Base-by-base conservation (phyloP, 345 rosid species). In the Brassica carinata region DNA sequence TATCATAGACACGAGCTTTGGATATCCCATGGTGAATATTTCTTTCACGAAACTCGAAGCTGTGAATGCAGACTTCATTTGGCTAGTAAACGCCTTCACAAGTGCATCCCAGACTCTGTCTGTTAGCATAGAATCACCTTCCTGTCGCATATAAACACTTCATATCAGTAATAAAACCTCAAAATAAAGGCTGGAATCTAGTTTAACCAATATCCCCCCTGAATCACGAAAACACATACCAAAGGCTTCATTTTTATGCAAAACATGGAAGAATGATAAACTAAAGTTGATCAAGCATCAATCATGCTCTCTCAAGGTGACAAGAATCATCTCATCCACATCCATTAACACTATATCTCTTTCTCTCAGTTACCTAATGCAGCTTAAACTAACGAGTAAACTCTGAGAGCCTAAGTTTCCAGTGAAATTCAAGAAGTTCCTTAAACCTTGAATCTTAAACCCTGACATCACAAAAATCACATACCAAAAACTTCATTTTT, bases 11-110 rank as follows among this genome's bases (percentile, higher is more conserved):
- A 90, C 87, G 74, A 96, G 97, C 78, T 96, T 96, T 6, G 99
- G 99, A 71, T 96, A 96, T 59, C 98, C 99, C 73, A 74, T 82
- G 2, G 98, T 92, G 79, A 96, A 92, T 77, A 91, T 89, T 77
- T 96, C 98, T 85, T 94, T 96, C 8, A 96, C 98, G 85, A 92
- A 96, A 85, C 97, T 96, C 77, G 99, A 96, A 36, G 98, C 97
- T 38, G 97, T 92, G 84, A 87, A 96, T 72, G 97, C 94, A 77
- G 98, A 91, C 80, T 94, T 96, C 97, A 96, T 92, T 80, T 94
- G 99, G 77, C 73, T 88, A 9, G 97, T 88, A 89, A 94, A 94
- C 19, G 94, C 92, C 83, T 94, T 94, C 82, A 94, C 94, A 78
- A 94, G 81, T 53, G 97, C 97, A 81, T 92, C 99, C 99, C 99